Evolutionary conservation across 2,329 filamentous ascomycete genomes (phyloP), one percentile per base, ranked within the genome.

Genomic region (Rosellinia necatrix): DNA sequence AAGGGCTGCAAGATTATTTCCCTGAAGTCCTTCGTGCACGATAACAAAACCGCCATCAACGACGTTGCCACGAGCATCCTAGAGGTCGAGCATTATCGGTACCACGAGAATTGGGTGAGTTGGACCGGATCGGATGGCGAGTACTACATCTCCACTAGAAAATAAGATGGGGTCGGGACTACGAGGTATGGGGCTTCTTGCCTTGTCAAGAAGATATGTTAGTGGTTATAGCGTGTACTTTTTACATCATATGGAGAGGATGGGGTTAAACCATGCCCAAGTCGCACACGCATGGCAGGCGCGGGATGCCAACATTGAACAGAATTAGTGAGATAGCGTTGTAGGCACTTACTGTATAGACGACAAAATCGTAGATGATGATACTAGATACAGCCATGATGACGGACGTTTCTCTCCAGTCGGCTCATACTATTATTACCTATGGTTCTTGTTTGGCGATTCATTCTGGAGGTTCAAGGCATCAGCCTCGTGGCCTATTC

Each of bases 1-100:
- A 82, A 90, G 51, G 93, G 93, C 2, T 92, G 90, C 73, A 89
- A 89, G 72, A 89, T 99, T 53, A 88, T 97, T 37, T 96, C 91
- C 48, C 81, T 99, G 56, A 96, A 94, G 75, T 92, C 89, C 1
- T 99, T 99, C 70, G 91, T 94, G 12, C 86, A 90, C 38, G 86
- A 89, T 44, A 86, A 88, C 61, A 89, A 92, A 70, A 89, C 88
- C 65, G 88, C 91, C 67, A 81, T 89, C 68, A 84, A 86, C 63
- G 89, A 96, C 64, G 90, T 92, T 47, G 89, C 89, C 12, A 71
- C 64, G 64, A 94, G 92, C 62, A 84, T 96, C 56, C 82, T 97
- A 47, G 84, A 89, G 32, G 91, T 94, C 59, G 82, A 90, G 70
- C 79, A 87, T 59, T 75, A 76, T 55, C 77, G 74, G 34, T 85